Conservation (phyloP, 129 eudicot species). For the Chrysanthemum seticuspe region DNA sequence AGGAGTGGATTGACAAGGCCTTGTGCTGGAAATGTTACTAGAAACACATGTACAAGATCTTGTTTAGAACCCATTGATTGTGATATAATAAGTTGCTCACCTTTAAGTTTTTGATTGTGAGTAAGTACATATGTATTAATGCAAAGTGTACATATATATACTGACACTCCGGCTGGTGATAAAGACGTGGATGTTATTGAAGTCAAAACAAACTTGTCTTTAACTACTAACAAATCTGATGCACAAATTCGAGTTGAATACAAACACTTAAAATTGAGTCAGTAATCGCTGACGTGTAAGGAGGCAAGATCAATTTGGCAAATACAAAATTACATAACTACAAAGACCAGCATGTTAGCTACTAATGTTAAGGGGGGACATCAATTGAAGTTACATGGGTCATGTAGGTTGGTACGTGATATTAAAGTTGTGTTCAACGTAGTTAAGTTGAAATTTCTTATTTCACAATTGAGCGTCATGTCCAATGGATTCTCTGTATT, state of each 20-base stretch:
- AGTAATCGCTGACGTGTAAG: not conserved
- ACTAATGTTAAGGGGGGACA: too few relatives aligned
- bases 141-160: not conserved
- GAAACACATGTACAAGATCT: not conserved
- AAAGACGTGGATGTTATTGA: not conserved
- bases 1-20: not conserved
- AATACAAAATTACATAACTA: too few relatives aligned
- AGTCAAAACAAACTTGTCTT: not conserved
- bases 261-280: not conserved
- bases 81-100: not conserved
- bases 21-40: not conserved
- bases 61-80: not conserved
- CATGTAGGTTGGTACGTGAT: too few relatives aligned
- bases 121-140: not conserved
- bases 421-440: too few relatives aligned
- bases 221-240: too few relatives aligned
- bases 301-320: not conserved
- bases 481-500: conserved; percentile 1
- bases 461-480: too few relatives aligned
- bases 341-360: too few relatives aligned
- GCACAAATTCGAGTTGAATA: not conserved
- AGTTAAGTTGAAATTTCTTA: too few relatives aligned
- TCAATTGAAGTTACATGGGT: too few relatives aligned
- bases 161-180: too few relatives aligned
- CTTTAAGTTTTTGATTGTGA: not conserved